Base-by-base conservation (phyloP, 106 monocot genomes). In the Apostasia shenzhenica region DNA sequence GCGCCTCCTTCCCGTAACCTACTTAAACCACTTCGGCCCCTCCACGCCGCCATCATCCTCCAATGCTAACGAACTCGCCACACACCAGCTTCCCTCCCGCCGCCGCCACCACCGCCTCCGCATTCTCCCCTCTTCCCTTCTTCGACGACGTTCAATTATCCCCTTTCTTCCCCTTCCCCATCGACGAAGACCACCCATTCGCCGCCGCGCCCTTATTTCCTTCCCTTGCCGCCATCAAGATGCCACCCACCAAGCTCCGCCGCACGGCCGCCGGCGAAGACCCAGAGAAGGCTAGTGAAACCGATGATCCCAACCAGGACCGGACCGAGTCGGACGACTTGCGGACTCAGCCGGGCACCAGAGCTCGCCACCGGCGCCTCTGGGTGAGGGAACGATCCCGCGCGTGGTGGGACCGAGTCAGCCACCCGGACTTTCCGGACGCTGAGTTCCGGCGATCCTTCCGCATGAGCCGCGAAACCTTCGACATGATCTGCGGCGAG, bases 371-470 rank as follows among this genome's bases (percentile, higher is more conserved):
- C 7, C 40, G 81, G 9, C 67, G 81, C 48, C 74, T 78, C 4
- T 82, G 82, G 82, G 82, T 82, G 48, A 78, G 75, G 70, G 58
- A 62, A 45, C 63, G 82, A 54, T 78, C 82, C 0, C 38, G 67
- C 41, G 82, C 74, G 60, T 82, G 82, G 82, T 82, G 82, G 82
- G 82, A 82, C 41, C 69, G 59, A 26, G 59, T 66, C 59, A 77
- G 41, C 55, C 72, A 74, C 48, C 67, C 74, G 1, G 57, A 66
- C 49, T 74, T 72, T 77, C 64, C 79, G 8, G 78, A 80, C 7
- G 55, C 70, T 3, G 80, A 75, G 61, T 80, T 83, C 83, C 77
- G 50, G 44, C 51, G 42, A 7, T 77, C 74, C 45, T 82, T 73
- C 70, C 73, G 80, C 9, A 82, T 77, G 72, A 14, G 63, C n/a